These are phyloP conservation scores for Colletotrichum sansevieriae DNA, from an alignment of 2,329 filamentous ascomycete species.

Conservation along the genomic window DNA sequence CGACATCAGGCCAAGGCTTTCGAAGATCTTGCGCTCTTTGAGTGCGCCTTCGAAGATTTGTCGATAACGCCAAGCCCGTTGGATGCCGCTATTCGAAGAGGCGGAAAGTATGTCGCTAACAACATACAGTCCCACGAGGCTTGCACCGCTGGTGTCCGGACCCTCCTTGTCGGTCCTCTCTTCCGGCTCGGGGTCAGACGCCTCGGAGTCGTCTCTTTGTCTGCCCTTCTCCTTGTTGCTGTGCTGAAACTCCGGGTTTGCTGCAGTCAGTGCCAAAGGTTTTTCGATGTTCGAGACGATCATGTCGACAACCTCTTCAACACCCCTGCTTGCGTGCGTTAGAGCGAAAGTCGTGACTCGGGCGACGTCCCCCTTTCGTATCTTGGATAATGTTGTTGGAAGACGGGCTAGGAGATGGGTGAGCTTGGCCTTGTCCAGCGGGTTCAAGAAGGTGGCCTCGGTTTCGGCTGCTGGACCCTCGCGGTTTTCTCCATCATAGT, in stretches of 20 bases:
- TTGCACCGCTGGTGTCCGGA: slow-evolving; percentile 77
- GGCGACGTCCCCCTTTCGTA: slow-evolving; percentile 88
- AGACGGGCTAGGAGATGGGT: slow-evolving; percentile 86
- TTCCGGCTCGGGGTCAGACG: slow-evolving; percentile 53
- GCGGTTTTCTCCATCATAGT: slow-evolving; percentile 71
- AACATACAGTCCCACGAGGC: slow-evolving; percentile 85
- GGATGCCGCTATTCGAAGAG: slow-evolving; percentile 79
- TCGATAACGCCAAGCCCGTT: slow-evolving; percentile 89
- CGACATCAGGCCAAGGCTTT: slow-evolving; percentile 79
- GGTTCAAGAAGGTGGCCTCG: slow-evolving; percentile 79
- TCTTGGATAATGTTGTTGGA: slow-evolving; percentile 78
- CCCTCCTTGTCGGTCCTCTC: slow-evolving; percentile 59
- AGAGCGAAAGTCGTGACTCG: slow-evolving; percentile 91
- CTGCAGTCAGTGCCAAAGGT: slow-evolving; percentile 80
- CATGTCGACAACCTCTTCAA: slow-evolving; percentile 92
- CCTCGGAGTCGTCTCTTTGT: slow-evolving; percentile 52
- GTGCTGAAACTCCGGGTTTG: slow-evolving; percentile 61
- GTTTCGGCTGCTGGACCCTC: slow-evolving; percentile 60
- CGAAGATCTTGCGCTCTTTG: slow-evolving; percentile 77
- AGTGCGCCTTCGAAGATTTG: slow-evolving; percentile 83
- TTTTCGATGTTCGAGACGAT: slow-evolving; percentile 84
- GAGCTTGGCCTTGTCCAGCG: slow-evolving; percentile 85
- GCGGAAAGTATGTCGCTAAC: slow-evolving; percentile 83
- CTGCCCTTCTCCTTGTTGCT: slow-evolving; percentile 45
- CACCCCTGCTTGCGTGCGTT: slow-evolving; percentile 84